These are phyloP conservation scores for Suzukiozyma palmioleophila DNA, from an alignment of 1,139 yeast genomes.

Conservation along the genomic window DNA sequence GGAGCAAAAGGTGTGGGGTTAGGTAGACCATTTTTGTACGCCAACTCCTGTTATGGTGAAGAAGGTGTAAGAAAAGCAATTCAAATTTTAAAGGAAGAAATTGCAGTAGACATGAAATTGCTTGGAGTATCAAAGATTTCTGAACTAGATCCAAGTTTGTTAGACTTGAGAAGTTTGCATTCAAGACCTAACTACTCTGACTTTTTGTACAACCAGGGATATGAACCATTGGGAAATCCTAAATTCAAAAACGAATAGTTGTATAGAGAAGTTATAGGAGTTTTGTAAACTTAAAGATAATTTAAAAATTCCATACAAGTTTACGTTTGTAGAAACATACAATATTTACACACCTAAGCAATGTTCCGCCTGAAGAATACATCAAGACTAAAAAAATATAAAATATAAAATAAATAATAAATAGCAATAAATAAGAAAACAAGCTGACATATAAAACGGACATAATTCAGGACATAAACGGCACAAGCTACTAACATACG, in stretches of 20 bases:
- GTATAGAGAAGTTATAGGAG: background rate
- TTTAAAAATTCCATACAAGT: too few relatives aligned
- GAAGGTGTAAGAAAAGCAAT: slow-evolving; percentile 43
- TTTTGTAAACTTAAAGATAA: too few relatives aligned
- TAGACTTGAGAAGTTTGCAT: slow-evolving; percentile 11
- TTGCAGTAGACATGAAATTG: slow-evolving; percentile 43
- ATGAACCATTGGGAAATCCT: slow-evolving; percentile 28
- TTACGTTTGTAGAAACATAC: too few relatives aligned
- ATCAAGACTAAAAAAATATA: too few relatives aligned
- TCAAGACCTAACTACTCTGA: slow-evolving; percentile 23
- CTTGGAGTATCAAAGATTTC: slow-evolving; percentile 39
- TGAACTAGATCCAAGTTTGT: slow-evolving; percentile 26
- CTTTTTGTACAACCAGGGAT: slow-evolving; percentile 23
- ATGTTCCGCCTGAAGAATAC: too few relatives aligned
- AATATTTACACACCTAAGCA: too few relatives aligned
- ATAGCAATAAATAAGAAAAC: too few relatives aligned
- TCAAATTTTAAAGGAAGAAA: slow-evolving; percentile 41
- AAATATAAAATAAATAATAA: too few relatives aligned
- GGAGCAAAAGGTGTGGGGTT: slow-evolving; percentile 57
- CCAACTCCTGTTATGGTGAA: slow-evolving; percentile 49
- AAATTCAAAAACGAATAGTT: slow-evolving; percentile 15
- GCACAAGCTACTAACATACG: too few relatives aligned
- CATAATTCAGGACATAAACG: too few relatives aligned
- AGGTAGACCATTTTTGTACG: slow-evolving; percentile 47
- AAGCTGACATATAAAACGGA: too few relatives aligned